Percentiles rank a stretch among this genome's conserved stretches.
phyloP scores from a whole-genome alignment of 768 basidiomycete genomes.

The Cubamyces lactineus region DNA sequence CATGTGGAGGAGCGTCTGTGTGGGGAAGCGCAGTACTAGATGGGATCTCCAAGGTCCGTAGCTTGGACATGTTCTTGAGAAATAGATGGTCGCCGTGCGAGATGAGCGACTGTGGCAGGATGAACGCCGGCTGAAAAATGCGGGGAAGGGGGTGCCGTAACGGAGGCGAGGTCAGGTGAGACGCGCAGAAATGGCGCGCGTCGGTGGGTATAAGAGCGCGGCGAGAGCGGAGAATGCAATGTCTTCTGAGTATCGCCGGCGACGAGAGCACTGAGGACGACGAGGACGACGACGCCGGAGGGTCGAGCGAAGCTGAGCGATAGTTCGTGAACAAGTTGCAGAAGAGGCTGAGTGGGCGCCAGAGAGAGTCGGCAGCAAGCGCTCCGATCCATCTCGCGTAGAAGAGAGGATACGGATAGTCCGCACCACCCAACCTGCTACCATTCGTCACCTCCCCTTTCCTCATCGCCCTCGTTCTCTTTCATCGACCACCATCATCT shows the following conservation, averaged over 20 bases:
- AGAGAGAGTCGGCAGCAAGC: slow-evolving; percentile 11
- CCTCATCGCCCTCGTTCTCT: neutral
- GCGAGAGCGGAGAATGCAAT: slow-evolving; percentile 3
- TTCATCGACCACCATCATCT: slow-evolving; percentile 13
- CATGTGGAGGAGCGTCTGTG: slow-evolving; percentile 20
- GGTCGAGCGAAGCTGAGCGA: neutral
- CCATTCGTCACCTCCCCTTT: slow-evolving; percentile 13
- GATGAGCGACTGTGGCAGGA: slow-evolving; percentile 8
- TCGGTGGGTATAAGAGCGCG: slow-evolving; percentile 13
- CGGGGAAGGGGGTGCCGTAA: slow-evolving; percentile 23
- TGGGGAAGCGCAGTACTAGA: slow-evolving; percentile 5
- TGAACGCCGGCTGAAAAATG: slow-evolving; percentile 1
- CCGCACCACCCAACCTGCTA: slow-evolving; percentile 10
- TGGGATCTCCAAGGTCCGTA: slow-evolving; percentile 6
- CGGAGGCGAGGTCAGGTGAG: slow-evolving; percentile 21
- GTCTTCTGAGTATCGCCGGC: slow-evolving; percentile 1
- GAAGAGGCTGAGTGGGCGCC: neutral
- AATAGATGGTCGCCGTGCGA: slow-evolving; percentile 19
- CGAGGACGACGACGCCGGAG: slow-evolving; percentile 4
- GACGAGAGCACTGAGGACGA: neutral
- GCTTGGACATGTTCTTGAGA: slow-evolving; percentile 18
- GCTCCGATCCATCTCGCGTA: slow-evolving; percentile 21
- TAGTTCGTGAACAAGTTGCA: slow-evolving; percentile 8
- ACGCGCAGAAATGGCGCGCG: slow-evolving; percentile 8
- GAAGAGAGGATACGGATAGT: neutral